Percentiles rank a stretch among this genome's conserved stretches.
Conservation (phyloP, 1,139 yeast species). For the Pichia sp. region DNA sequence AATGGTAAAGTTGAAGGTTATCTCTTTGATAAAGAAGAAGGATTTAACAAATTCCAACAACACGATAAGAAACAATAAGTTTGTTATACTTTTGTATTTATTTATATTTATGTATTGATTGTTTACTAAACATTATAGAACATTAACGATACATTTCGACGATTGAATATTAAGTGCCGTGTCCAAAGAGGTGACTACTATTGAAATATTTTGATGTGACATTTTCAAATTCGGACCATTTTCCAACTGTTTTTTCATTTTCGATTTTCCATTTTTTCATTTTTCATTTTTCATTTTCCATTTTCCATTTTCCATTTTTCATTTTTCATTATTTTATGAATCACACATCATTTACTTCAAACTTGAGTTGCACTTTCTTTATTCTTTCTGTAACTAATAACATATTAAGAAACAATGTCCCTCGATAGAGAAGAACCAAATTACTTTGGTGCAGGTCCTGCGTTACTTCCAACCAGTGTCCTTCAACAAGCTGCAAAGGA, state of each 20-base stretch:
- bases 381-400: neutral
- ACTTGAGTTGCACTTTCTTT: neutral
- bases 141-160: too few species aligned
- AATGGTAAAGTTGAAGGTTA: conserved; percentile 41
- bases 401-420: conserved; percentile 21
- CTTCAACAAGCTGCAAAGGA: conserved; percentile 84
- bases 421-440: conserved; percentile 66
- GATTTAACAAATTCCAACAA: conserved; percentile 20
- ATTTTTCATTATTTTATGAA: neutral
- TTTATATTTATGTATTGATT: neutral
- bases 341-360: neutral
- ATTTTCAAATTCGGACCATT: too few species aligned
- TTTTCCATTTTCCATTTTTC: neutral
- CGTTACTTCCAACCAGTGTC: conserved; percentile 76
- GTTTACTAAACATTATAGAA: neutral
- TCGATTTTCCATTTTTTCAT: too few species aligned
- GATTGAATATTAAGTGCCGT: too few species aligned
- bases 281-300: too few species aligned
- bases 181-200: too few species aligned
- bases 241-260: too few species aligned
- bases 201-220: too few species aligned
- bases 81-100: neutral
- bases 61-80: conserved; percentile 25
- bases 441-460: conserved; percentile 98
- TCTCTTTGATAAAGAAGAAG: conserved; percentile 20